Conservation (phyloP, 306 rosid species). For the Fagus sylvatica region DNA sequence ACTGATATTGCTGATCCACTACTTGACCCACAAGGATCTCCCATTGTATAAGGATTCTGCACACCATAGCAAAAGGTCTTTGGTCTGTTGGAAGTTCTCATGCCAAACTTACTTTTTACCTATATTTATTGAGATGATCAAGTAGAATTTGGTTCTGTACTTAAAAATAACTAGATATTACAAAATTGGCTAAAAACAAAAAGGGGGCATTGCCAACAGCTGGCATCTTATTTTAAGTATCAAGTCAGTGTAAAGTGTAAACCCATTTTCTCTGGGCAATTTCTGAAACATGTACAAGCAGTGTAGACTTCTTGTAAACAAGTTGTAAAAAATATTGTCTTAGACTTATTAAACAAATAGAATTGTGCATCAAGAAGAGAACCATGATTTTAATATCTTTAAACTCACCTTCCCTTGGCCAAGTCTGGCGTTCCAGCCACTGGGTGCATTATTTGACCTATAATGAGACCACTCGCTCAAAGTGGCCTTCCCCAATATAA, state of each 20-base stretch:
- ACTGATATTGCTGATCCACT: conserved; percentile 55
- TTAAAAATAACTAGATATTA: background rate
- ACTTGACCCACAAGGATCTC: conserved; percentile 55
- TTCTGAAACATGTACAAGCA: no score
- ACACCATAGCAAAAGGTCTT: background rate
- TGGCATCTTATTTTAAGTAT: no score
- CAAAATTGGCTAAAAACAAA: background rate
- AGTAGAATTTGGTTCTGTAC: background rate
- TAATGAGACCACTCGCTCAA: conserved; percentile 48
- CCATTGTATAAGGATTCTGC: conserved; percentile 46
- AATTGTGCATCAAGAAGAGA: no score
- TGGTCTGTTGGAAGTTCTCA: background rate
- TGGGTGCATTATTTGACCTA: conserved; percentile 30
- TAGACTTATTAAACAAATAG: no score
- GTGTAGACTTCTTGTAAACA: no score
- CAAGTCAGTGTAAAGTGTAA: no score
- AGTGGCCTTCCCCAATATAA: conserved; percentile 61
- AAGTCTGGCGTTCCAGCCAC: conserved; percentile 56
- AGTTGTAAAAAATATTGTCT: no score
- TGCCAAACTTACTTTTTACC: background rate
- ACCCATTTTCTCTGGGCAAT: no score
- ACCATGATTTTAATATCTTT: no score
- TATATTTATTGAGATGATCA: background rate
- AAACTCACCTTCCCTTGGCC: conserved; percentile 52
- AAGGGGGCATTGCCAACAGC: background rate